Conservation (phyloP, 2,329 filamentous ascomycete species). For the Alternaria alternata region DNA sequence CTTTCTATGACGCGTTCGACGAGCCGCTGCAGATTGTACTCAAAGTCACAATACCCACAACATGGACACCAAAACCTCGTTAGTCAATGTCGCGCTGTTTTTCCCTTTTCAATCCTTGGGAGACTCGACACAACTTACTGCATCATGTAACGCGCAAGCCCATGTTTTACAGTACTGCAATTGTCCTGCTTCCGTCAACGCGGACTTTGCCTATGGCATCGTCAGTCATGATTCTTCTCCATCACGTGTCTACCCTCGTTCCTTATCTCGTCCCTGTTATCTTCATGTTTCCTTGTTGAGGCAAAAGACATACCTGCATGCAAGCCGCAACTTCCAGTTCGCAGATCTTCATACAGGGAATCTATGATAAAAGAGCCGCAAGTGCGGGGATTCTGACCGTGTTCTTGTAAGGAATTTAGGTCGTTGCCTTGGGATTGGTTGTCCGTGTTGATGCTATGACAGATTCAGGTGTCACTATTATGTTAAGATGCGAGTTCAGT, state of each 20-base stretch:
- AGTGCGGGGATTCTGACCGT: not conserved
- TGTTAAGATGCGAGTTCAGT: not conserved
- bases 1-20: not conserved
- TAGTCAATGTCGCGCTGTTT: not conserved
- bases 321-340: not conserved
- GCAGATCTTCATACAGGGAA: not conserved
- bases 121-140: not conserved
- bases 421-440: not conserved
- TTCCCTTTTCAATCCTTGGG: not conserved
- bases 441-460: not conserved
- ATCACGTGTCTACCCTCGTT: too few species aligned
- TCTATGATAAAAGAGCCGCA: not conserved
- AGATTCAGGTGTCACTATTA: not conserved
- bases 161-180: not conserved
- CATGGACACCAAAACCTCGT: not conserved
- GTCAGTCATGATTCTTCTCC: not conserved
- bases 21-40: not conserved
- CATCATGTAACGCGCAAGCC: slow-evolving; percentile 1
- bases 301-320: not conserved
- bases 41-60: not conserved
- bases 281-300: not conserved
- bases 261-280: not conserved
- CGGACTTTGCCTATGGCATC: not conserved
- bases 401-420: not conserved
- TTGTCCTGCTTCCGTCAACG: not conserved